Percentiles rank a stretch among this genome's conserved stretches.
These are phyloP conservation scores for Nadsonia starkeyi-henricii DNA, from an alignment of 1,139 yeast genomes.

Conservation along the genomic window DNA sequence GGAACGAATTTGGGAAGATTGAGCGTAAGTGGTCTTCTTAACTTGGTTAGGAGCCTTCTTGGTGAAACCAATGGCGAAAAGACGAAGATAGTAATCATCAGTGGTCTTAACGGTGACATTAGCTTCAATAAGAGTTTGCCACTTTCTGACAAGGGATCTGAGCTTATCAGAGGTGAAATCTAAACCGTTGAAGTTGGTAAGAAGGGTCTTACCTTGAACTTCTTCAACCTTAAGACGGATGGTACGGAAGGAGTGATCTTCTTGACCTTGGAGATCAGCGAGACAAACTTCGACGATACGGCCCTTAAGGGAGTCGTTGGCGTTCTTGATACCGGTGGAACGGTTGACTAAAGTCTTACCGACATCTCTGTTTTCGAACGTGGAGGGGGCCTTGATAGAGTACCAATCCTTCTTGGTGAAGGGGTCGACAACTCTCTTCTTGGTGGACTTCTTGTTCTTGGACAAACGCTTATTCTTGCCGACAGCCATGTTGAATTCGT, in stretches of 20 bases:
- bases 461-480: slow-evolving; percentile 95
- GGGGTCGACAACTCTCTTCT: slow-evolving; percentile 94
- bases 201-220: slow-evolving; percentile 83
- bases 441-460: slow-evolving; percentile 91
- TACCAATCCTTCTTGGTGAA: slow-evolving; percentile 93
- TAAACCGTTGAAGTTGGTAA: slow-evolving; percentile 92
- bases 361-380: slow-evolving; percentile 85
- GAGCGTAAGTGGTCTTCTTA: slow-evolving; percentile 86
- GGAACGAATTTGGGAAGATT: slow-evolving; percentile 78
- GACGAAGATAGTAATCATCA: slow-evolving; percentile 79
- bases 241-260: slow-evolving; percentile 86
- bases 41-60: slow-evolving; percentile 81
- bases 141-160: slow-evolving; percentile 82
- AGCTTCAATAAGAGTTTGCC: slow-evolving; percentile 88
- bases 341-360: slow-evolving; percentile 92
- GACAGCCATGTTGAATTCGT: slow-evolving; percentile 48
- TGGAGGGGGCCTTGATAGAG: slow-evolving; percentile 90
- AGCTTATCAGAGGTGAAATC: slow-evolving; percentile 85
- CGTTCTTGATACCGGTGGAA: slow-evolving; percentile 83
- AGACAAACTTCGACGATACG: slow-evolving; percentile 77
- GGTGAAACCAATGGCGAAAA: slow-evolving; percentile 87
- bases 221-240: slow-evolving; percentile 83
- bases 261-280: slow-evolving; percentile 86
- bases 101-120: slow-evolving; percentile 85
- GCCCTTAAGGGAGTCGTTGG: slow-evolving; percentile 85